These are phyloP conservation scores for Ogataea pini DNA, from an alignment of 805 yeast species.

Conservation along the genomic window DNA sequence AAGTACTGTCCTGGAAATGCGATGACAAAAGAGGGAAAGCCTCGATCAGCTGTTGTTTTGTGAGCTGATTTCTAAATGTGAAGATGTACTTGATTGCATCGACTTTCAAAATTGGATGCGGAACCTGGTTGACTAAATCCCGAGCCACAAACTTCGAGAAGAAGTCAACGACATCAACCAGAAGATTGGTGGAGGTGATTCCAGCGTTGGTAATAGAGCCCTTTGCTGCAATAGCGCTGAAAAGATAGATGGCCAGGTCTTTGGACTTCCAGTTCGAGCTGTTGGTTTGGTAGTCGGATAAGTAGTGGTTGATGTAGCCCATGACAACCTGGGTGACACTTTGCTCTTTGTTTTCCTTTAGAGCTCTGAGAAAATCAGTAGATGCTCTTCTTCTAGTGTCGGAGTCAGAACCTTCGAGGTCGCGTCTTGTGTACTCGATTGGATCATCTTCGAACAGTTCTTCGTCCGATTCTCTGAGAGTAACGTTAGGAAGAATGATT, in stretches of 20 bases:
- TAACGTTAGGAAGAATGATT: constrained; percentile 85
- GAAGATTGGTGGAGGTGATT: constrained; percentile 78
- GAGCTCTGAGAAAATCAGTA: constrained; percentile 86
- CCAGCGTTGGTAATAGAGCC: constrained; percentile 87
- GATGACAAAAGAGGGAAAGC: constrained; percentile 76
- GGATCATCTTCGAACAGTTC: constrained; percentile 98
- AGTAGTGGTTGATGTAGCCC: constrained; percentile 67
- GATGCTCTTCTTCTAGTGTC: constrained; percentile 92
- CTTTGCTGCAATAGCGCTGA: constrained; percentile 87
- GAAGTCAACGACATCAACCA: constrained; percentile 84
- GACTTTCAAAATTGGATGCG: constrained; percentile 79
- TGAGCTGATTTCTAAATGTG: constrained; percentile 88
- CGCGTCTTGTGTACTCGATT: constrained; percentile 86
- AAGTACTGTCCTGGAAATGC: constrained; percentile 64
- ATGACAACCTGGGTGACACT: constrained; percentile 73
- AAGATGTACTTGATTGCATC: constrained; percentile 92
- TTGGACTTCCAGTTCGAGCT: constrained; percentile 75
- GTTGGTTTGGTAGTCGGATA: constrained; percentile 49
- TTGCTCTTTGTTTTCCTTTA: constrained; percentile 75
- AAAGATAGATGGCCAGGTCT: constrained; percentile 83
- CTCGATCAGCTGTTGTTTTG: constrained; percentile 77
- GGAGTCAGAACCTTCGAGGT: constrained; percentile 91
- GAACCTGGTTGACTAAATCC: constrained; percentile 61
- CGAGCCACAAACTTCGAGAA: constrained; percentile 80
- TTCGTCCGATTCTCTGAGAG: constrained; percentile 82